These are phyloP conservation scores for Suillus variegatus DNA, from an alignment of 768 basidiomycete genomes.

Conservation along the genomic window DNA sequence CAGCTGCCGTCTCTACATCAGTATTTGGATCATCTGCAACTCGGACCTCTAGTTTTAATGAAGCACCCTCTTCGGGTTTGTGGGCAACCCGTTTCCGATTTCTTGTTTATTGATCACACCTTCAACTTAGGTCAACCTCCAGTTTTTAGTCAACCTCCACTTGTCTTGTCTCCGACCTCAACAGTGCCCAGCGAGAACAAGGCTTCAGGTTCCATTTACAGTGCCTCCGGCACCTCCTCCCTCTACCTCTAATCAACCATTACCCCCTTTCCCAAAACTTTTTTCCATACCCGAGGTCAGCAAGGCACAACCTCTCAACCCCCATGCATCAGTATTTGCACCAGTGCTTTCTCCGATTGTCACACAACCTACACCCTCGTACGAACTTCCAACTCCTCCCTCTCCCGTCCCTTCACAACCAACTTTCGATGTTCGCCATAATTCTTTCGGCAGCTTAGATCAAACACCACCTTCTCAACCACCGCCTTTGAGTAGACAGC, in stretches of 20 bases:
- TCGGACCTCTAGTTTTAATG: neutral
- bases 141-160: neutral
- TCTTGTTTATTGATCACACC: neutral
- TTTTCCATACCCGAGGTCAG: neutral
- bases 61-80: slow-evolving; percentile 2
- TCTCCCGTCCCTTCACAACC: slow-evolving; percentile 10
- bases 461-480: slow-evolving; percentile 24
- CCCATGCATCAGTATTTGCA: slow-evolving; percentile 19
- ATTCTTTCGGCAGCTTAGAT: neutral
- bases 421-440: slow-evolving; percentile 8
- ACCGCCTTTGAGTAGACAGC: slow-evolving; percentile 28
- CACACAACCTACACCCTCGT: neutral
- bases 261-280: neutral
- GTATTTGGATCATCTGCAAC: slow-evolving; percentile 11
- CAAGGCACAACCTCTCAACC: slow-evolving; percentile 16
- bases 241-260: neutral
- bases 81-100: neutral
- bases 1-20: slow-evolving; percentile 9
- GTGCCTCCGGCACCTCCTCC: too few relatives aligned
- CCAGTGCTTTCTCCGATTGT: slow-evolving; percentile 4
- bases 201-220: neutral
- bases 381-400: slow-evolving; percentile 19
- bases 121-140: slow-evolving; percentile 1
- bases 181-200: neutral
- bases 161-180: neutral